These are phyloP conservation scores for Epichloe sp. DNA, from an alignment of 2,329 filamentous ascomycete species.

Conservation along the genomic window DNA sequence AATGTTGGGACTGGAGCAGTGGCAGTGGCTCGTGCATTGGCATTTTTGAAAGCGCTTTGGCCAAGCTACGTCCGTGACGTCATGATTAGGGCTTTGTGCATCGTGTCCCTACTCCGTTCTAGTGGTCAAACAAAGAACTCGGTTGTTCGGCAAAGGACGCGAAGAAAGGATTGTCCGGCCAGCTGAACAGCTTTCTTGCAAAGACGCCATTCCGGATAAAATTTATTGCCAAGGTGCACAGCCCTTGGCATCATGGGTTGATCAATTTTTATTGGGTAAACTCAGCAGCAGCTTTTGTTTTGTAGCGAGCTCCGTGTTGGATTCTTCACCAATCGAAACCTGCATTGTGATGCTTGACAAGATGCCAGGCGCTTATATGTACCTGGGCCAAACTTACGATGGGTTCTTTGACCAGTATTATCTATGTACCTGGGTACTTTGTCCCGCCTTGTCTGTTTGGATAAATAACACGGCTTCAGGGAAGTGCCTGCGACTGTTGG, in stretches of 20 bases:
- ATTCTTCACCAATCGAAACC: too few species aligned
- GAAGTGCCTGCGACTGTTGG: too few species aligned
- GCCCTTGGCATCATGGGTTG: background rate
- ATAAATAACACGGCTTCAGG: too few species aligned
- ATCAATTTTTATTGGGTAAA: background rate
- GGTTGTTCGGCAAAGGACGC: background rate
- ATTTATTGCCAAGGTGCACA: background rate
- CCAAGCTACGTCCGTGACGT: slow-evolving; percentile 4
- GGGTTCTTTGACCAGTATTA: too few species aligned
- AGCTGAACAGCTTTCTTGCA: background rate
- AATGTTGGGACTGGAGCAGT: background rate
- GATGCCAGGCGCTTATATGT: too few species aligned
- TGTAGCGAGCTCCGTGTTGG: too few species aligned
- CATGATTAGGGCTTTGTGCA: slow-evolving; percentile 7
- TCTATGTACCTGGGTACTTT: too few species aligned
- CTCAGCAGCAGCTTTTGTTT: too few species aligned
- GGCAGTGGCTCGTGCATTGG: background rate
- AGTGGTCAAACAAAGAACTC: background rate
- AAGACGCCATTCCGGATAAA: background rate
- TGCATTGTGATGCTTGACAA: too few species aligned
- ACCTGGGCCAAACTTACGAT: too few species aligned
- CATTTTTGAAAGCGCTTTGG: background rate
- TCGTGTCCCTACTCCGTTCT: background rate
- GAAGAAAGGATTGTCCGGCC: background rate
- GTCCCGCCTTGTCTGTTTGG: too few species aligned